Conservation (phyloP, 257 asterid species). For the Rhazya stricta region DNA sequence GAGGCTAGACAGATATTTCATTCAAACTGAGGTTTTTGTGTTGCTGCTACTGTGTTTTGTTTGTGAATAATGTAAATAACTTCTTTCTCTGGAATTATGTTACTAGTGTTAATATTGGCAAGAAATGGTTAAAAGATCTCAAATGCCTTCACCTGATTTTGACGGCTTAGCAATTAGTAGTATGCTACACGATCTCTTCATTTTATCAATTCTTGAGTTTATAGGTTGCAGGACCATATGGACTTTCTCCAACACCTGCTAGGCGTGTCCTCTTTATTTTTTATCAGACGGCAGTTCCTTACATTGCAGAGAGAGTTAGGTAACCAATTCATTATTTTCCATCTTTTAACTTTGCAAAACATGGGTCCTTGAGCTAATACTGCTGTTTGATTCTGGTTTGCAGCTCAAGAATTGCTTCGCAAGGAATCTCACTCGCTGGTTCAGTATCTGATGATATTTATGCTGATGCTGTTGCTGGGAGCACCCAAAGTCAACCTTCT, state of each 20-base stretch:
- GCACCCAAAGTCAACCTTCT: conserved; percentile 38
- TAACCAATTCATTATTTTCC: conserved; percentile 12
- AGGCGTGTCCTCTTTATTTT: conserved; percentile 86
- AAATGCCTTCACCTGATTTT: background rate
- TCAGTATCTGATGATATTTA: conserved; percentile 42
- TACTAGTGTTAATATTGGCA: too few relatives aligned
- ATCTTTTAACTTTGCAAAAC: conserved; percentile 7
- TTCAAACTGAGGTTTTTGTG: background rate
- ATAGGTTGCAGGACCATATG: conserved; percentile 83
- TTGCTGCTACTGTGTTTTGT: background rate
- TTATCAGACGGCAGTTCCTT: conserved; percentile 89
- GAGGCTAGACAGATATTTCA: background rate
- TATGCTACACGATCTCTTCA: background rate
- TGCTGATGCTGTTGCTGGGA: conserved; percentile 28
- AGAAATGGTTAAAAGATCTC: background rate
- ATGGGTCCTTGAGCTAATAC: conserved; percentile 5
- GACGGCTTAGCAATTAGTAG: background rate
- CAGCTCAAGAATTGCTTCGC: conserved; percentile 90
- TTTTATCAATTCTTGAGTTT: conserved; percentile 19
- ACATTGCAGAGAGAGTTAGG: conserved; percentile 95
- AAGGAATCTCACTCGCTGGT: conserved; percentile 64
- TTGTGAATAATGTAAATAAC: background rate
- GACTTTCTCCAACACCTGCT: conserved; percentile 95
- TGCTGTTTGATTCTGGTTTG: conserved; percentile 24
- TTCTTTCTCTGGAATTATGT: background rate